Evolutionary conservation across 2,329 filamentous ascomycete genomes (phyloP), one percentile per base, ranked within the genome.

Genomic region (Coniochaeta ligniaria): DNA sequence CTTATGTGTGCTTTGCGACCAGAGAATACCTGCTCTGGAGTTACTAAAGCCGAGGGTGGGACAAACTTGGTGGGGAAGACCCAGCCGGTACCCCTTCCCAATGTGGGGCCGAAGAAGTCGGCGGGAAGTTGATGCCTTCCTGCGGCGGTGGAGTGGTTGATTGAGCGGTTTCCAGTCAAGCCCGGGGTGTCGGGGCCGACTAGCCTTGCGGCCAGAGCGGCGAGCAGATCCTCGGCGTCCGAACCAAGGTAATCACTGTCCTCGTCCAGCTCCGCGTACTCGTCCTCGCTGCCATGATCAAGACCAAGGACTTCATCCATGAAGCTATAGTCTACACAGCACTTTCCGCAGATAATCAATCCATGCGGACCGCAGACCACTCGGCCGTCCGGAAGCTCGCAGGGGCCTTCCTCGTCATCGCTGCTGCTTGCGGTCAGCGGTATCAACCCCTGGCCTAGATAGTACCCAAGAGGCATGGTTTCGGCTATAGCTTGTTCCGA

Each of bases 261-360:
- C 8, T 65, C 64, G 17, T 65, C 60, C 6, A 66, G 5, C 9
- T 31, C 28, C 28, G 5, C 63, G n/a, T 68, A 41, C 14, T 64
- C 60, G 7, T 28, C 24, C 24, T 54, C 24, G 33, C n/a, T 35
- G 17, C 35, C 35, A 4, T 31, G 5, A 31, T 9, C 9, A 31
- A 38, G 35, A 38, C 35, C 12, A 31, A 38, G 35, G 12, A 5
- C 12, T 11, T 71, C 67, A 14, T 72, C 64, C 68, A 72, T 69
- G 62, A 72, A 73, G 65, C 67, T 73, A 65, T 72, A 76, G 62
- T 76, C 73, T 3, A 67, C 66, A 33, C 66, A 70, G 60, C 74
- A 76, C 31, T 52, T 66, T 11, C 64, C 62, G 61, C 74, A 76
- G 31, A 63, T 14, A 16, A 71, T 69, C 6, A 72, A 59, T 24